Evolutionary conservation across 2,329 filamentous ascomycete genomes (phyloP), one percentile per base, ranked within the genome.

Genomic region (Penicillium corylophilum): DNA sequence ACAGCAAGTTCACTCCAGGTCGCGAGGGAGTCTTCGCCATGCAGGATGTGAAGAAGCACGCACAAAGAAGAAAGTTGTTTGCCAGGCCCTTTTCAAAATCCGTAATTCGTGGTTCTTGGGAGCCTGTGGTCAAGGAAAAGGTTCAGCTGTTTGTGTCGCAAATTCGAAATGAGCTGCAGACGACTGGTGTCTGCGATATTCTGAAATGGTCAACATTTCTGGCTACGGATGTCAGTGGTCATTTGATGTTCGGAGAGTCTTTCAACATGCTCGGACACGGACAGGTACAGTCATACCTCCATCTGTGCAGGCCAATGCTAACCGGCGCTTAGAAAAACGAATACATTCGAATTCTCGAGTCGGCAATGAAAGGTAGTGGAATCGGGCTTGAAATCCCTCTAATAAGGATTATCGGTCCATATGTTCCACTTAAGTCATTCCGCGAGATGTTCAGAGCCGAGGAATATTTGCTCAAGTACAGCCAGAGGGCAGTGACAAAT

Each of bases 121-220:
- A 74, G 72, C 7, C 71, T 71, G 47, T 65, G 63, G 66, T 81
- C 2, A 59, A 68, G 8, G 59, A 56, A 0, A 75, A 72, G 26
- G 68, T 71, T 1, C 59, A 68, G 2, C 50, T 77, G 15, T 63
- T 75, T 0, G 68, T 81, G 0, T 40, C 70, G 4, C 68, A 65
- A 45, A 80, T 81, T 6, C 15, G 12, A 2, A 18, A n/a, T 36
- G 33, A 36, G 33, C 15, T 36, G 15, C 12, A 36, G 15, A n/a
- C 15, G 33, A n/a, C 33, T 6, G 33, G 33, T 3, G 13, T 36
- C 16, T 66, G 64, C 0, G 76, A 82, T 53, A 60, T 28, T 81
- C 0, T 73, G 39, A 79, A 79, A 51, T 82, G 79, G 79, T 77
- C 70, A 64, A 66, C 73, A 5, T 79, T 79, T 45, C 72, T 80